phyloP scores from a whole-genome alignment of 176 grass and related monocot species.

The Triticum timopheevii region DNA sequence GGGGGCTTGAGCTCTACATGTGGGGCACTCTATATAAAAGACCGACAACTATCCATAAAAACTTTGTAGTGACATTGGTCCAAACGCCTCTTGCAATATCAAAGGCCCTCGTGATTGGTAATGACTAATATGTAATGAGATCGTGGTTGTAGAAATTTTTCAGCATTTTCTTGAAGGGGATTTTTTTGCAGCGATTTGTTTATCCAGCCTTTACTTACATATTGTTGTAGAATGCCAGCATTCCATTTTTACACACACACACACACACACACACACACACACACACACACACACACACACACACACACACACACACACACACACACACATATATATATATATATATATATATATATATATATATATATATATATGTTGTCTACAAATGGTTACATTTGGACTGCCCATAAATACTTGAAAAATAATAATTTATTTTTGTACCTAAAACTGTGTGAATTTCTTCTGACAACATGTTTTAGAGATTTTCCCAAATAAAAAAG shows the following conservation, averaged over 20 bases:
- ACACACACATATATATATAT: no score
- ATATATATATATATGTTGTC: background rate
- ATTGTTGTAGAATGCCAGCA: background rate
- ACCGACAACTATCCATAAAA: no score
- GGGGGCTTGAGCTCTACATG: no score
- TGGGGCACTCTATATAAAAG: no score
- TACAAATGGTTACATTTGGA: background rate
- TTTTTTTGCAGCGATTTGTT: background rate
- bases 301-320: background rate
- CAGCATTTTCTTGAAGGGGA: background rate
- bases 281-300: no score
- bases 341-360: background rate
- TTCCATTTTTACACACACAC: background rate
- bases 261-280: no score
- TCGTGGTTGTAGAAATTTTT: background rate
- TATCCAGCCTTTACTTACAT: background rate
- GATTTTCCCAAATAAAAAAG: no score
- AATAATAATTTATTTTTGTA: background rate
- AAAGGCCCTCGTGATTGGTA: background rate
- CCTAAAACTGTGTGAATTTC: no score
- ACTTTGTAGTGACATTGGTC: background rate
- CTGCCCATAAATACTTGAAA: background rate
- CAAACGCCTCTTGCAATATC: background rate
- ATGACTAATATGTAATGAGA: background rate
- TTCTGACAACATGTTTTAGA: no score